phyloP scores from a whole-genome alignment of 1,284 basidiomycete genomes.

The Cryptococcus sp. region DNA sequence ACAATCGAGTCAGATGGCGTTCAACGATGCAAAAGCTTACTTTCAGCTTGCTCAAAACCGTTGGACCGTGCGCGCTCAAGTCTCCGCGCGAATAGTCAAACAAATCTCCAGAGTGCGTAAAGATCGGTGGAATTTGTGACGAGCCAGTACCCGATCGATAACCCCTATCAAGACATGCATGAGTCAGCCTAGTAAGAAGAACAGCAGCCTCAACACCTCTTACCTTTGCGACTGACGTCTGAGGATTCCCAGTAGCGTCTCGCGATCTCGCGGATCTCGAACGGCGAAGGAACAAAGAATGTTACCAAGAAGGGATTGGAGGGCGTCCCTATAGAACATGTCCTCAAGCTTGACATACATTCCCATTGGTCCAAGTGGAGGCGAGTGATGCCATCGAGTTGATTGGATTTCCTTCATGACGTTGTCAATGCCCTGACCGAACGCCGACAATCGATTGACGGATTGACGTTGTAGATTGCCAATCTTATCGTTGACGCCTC shows the following conservation, averaged over 20 bases:
- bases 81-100: conserved; percentile 71
- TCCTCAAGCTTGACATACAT: conserved; percentile 72
- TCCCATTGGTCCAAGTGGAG: conserved; percentile 86
- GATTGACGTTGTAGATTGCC: conserved; percentile 21
- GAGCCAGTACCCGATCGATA: conserved; percentile 23
- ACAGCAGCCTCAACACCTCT: conserved; percentile 60
- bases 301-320: conserved; percentile 67
- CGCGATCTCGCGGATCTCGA: conserved; percentile 69
- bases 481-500: conserved; percentile 19
- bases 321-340: conserved; percentile 65
- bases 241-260: conserved; percentile 65
- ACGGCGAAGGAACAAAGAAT: conserved; percentile 75
- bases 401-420: conserved; percentile 62
- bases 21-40: conserved; percentile 55
- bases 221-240: conserved; percentile 39
- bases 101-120: conserved; percentile 68
- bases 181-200: conserved; percentile 22
- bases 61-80: conserved; percentile 66
- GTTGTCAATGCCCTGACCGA: conserved; percentile 39
- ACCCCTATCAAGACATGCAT: conserved; percentile 14
- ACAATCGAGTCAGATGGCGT: background rate
- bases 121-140: conserved; percentile 57
- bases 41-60: conserved; percentile 80
- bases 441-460: conserved; percentile 60
- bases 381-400: conserved; percentile 65